Base-by-base conservation (phyloP, 2,329 filamentous ascomycete species). In the Aureobasidium melanogenum region DNA sequence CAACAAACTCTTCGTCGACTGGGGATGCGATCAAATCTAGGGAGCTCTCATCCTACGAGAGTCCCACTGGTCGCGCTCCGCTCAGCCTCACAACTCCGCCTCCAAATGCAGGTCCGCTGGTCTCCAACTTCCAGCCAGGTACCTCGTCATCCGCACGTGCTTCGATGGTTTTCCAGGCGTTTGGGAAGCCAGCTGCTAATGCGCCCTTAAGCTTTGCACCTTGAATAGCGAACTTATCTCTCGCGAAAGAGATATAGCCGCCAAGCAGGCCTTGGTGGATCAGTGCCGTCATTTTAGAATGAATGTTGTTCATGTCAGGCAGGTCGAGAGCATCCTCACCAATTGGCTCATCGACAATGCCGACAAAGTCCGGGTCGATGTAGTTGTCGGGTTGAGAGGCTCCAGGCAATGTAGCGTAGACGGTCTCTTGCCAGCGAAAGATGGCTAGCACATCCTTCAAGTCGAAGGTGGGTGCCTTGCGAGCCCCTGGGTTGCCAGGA, bases 201-300 rank as follows among this genome's bases (percentile, higher is more conserved):
- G 77, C 74, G 8, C 77, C 72, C 26, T 70, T 71, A 60, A 68
- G 69, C 63, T 86, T 88, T 26, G 88, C 85, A 2, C 92, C 91
- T 57, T 88, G 84, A 46, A 97, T 89, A 14, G 91, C 91, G 69
- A 97, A 91, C 52, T 88, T 86, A 46, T 82, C 82, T 69, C 86
- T 85, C 28, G 82, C 82, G 68, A 95, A 90, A 17, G 88, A 89
- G 30, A 97, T 82, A 69, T 92, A 97, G 1, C 92, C 93, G 66
- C 87, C 85, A 70, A 97, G 79, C 26, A 96, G 77, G 0, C 88
- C 89, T 73, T 96, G 89, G 54, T 88, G 84, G 22, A 95, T 83
- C 14, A 97, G 81, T 12, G 86, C 87, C 0, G 88, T 84, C 14
- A 95, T 81, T 52, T 89, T 85, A 47, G 85, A 85, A 74, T 96